Conservation (phyloP, 495 filamentous ascomycete genomes). For the Penicillium turbatum region DNA sequence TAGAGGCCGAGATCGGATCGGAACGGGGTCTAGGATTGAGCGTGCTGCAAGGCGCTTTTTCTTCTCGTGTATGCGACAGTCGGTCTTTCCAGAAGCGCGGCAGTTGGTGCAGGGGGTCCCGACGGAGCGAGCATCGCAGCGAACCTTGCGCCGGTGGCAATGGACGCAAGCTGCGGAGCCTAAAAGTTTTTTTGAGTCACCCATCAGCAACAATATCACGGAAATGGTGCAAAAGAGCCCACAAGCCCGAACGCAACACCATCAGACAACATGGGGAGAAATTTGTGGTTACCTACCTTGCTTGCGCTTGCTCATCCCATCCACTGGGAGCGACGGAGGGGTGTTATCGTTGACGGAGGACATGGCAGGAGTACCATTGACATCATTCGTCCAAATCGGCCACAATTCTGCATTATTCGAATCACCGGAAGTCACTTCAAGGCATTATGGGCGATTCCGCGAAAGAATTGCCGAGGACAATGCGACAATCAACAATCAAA, state of each 20-base stretch:
- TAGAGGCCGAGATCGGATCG: constrained; percentile 45
- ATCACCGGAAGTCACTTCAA: constrained; percentile 13
- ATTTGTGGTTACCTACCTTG: constrained; percentile 22
- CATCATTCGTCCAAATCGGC: constrained; percentile 26
- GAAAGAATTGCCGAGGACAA: constrained; percentile 23
- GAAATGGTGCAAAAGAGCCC: neutral
- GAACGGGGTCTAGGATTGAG: constrained; percentile 46
- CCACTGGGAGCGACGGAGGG: constrained; percentile 26
- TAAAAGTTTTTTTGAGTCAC: constrained; percentile 23
- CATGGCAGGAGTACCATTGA: constrained; percentile 31
- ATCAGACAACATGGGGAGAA: neutral
- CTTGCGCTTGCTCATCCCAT: constrained; percentile 36
- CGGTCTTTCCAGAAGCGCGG: constrained; percentile 41
- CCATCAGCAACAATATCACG: constrained; percentile 9
- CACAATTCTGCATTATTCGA: constrained; percentile 23
- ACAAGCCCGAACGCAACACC: neutral
- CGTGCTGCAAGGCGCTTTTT: constrained; percentile 44
- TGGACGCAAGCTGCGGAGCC: constrained; percentile 45
- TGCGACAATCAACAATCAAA: constrained; percentile 10
- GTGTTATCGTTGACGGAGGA: constrained; percentile 32
- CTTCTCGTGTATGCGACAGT: constrained; percentile 49
- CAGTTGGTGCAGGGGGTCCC: constrained; percentile 46
- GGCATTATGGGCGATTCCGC: constrained; percentile 21
- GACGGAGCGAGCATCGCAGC: constrained; percentile 45
- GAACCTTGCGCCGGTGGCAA: constrained; percentile 48